Evolutionary conservation across 2,329 filamentous ascomycete genomes (phyloP).

Genomic region (Pseudocercospora pini-densiflorae): DNA sequence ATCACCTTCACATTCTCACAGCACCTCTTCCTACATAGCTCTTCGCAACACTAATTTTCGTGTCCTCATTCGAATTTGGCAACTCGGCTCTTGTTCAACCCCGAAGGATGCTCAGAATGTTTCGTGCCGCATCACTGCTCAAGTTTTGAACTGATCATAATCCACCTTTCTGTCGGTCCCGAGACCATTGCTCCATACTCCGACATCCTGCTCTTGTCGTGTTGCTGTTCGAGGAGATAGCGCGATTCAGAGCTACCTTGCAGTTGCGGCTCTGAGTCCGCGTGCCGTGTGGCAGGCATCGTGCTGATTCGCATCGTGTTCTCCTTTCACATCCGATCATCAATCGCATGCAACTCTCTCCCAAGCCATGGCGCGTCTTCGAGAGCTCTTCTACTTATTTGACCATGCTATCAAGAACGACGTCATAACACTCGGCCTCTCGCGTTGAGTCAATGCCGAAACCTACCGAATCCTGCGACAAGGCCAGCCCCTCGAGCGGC

Average conservation of each 20-base stretch:
- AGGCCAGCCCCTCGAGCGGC: neutral
- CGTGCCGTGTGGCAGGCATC: neutral
- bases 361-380: neutral
- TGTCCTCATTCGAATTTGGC: neutral
- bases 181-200: neutral
- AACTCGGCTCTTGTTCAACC: neutral
- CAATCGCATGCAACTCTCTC: neutral
- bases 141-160: neutral
- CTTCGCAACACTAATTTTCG: neutral
- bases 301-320: neutral
- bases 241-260: too few relatives aligned
- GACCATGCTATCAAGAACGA: neutral
- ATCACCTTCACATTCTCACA: neutral
- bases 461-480: neutral
- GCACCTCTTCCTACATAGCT: neutral
- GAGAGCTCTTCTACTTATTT: neutral
- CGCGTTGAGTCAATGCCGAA: neutral
- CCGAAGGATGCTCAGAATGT: neutral
- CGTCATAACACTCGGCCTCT: neutral
- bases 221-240: too few relatives aligned
- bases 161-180: neutral
- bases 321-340: neutral
- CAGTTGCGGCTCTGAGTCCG: neutral
- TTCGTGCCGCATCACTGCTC: neutral
- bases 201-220: too few relatives aligned